Percentiles rank a stretch among this genome's conserved stretches.
Conservation (phyloP, 164 flowering plant genomes). For the Aristolochia fimbriata region DNA sequence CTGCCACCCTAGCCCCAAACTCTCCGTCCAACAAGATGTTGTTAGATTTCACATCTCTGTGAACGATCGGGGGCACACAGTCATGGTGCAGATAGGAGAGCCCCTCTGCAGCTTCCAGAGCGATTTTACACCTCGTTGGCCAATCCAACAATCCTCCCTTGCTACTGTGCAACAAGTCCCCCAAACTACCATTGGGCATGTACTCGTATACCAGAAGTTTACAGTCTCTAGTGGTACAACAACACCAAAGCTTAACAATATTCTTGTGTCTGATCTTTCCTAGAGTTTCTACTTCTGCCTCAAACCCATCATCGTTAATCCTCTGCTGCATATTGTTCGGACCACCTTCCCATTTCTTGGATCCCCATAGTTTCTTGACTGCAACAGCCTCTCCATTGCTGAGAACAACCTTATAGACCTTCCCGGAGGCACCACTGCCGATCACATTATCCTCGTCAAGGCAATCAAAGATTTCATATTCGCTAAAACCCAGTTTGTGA, state of each 20-base stretch:
- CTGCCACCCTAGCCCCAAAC: constrained; percentile 56
- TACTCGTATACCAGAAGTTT: constrained; percentile 66
- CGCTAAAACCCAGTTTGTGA: constrained; percentile 58
- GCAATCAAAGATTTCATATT: constrained; percentile 39
- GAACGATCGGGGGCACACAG: constrained; percentile 63
- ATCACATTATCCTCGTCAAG: constrained; percentile 58
- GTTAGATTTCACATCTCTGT: constrained; percentile 64
- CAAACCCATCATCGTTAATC: constrained; percentile 29
- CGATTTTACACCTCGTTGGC: constrained; percentile 51
- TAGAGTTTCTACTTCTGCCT: constrained; percentile 55
- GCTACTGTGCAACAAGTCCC: constrained; percentile 53
- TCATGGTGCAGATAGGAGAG: constrained; percentile 72
- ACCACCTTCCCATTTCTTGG: constrained; percentile 16
- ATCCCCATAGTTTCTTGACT: constrained; percentile 48
- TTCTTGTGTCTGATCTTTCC: constrained; percentile 71
- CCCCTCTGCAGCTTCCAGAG: constrained; percentile 64
- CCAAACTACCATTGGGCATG: constrained; percentile 74
- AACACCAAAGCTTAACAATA: constrained; percentile 63
- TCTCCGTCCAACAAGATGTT: constrained; percentile 61
- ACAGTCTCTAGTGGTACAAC: constrained; percentile 37
- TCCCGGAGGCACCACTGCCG: constrained; percentile 65
- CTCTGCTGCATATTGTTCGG: constrained; percentile 9
- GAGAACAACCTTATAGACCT: constrained; percentile 55
- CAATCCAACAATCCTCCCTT: constrained; percentile 49
- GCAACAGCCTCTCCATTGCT: constrained; percentile 57